Evolutionary conservation across 495 filamentous ascomycete genomes (phyloP).

Genomic region (Tuber aestivum): DNA sequence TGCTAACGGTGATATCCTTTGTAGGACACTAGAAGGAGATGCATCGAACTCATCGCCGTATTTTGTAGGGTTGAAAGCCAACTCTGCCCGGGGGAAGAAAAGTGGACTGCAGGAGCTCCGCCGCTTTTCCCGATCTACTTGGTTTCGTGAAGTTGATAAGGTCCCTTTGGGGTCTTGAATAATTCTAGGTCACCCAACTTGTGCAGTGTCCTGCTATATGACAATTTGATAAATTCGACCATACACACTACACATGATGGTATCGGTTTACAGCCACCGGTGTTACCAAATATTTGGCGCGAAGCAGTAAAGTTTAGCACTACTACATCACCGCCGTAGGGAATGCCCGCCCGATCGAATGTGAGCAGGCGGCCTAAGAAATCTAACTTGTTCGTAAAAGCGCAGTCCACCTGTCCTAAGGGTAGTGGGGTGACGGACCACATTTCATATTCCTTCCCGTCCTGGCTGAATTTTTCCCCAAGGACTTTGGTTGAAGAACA

Average conservation of each 20-base stretch:
- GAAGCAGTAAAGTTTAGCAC: background rate
- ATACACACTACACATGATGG: background rate
- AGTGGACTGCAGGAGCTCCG: background rate
- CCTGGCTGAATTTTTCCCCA: too few species aligned
- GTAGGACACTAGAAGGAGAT: background rate
- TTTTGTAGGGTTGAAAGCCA: background rate
- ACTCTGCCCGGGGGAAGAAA: background rate
- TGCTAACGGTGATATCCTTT: background rate
- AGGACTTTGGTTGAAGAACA: too few species aligned
- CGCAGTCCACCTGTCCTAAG: too few species aligned
- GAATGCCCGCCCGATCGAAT: background rate
- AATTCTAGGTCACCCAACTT: too few species aligned
- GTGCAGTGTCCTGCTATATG: too few species aligned
- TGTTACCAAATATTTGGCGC: background rate
- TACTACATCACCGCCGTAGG: too few species aligned
- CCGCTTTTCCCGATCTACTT: background rate
- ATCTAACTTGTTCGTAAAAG: too few species aligned
- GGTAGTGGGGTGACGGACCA: too few species aligned
- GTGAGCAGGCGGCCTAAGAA: background rate
- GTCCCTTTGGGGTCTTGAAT: too few species aligned
- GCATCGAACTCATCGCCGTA: background rate
- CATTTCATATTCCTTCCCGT: too few species aligned
- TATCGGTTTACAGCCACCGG: background rate
- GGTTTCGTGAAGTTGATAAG: background rate
- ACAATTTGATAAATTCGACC: too few species aligned